Evolutionary conservation across 768 basidiomycete genomes (phyloP), one percentile per base, ranked within the genome.

Genomic region (Boletellus ananiceps): DNA sequence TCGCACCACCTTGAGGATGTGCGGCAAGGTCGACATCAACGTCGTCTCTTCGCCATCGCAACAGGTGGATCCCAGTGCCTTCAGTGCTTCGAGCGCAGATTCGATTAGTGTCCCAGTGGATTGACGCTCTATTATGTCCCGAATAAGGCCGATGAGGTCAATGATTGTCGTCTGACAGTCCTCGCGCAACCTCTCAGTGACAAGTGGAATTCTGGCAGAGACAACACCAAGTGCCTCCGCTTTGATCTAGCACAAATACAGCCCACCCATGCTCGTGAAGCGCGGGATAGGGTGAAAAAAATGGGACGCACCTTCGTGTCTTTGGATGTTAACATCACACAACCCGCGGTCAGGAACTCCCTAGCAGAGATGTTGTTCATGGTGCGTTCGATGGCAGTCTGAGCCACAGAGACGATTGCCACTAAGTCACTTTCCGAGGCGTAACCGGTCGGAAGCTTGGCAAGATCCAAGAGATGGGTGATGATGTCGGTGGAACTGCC

Each of bases 191-290:
- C 74, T 71, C 8, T 76, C 69, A 5, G 82, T 70, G 45, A 95
- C 74, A 6, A 76, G 71, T 0, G 79, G 74, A 1, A 95, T 68
- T 32, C 89, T 81, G 35, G 82, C 79, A 3, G 77, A 72, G 13
- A 96, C 66, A 8, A 93, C 73, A 31, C 80, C 79, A 27, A 96
- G 75, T 9, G 86, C 87, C 47, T 83, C 86, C 8, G 69, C 58
- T 64, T 85, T 79, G 23, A 84, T 71, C 87, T 89, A 56, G 31
- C 27, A 5, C 32, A 35, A 19, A n/a, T 15, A 19, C 2, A 23
- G 33, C 45, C 49, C 11, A 43, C 40, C 34, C 15, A 40, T 8
- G 7, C 42, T 19, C 7, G 6, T 32, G 4, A 14, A 33, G 6
- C 14, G 38, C 32, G 11, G 50, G 59, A 9, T 29, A 11, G 3